Evolutionary conservation across 495 filamentous ascomycete species (phyloP).

Genomic region (Penicillium nucicola): DNA sequence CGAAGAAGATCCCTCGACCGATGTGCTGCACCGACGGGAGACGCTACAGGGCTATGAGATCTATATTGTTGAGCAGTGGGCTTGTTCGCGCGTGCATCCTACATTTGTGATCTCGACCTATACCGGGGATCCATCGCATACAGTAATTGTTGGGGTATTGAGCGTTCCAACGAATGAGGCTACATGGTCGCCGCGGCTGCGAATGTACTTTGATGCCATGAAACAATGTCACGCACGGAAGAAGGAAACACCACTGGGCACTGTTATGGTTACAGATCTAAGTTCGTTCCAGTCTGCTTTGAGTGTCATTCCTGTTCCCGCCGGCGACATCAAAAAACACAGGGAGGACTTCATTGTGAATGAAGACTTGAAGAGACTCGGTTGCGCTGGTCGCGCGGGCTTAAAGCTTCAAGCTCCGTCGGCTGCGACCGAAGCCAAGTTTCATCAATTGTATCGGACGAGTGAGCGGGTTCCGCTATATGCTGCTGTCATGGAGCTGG

Average conservation of each 20-base stretch:
- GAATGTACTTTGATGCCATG: constrained; percentile 82
- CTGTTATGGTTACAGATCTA: constrained; percentile 90
- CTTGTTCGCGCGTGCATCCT: constrained; percentile 83
- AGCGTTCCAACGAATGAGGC: constrained; percentile 79
- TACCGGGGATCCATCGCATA: constrained; percentile 80
- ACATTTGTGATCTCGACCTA: constrained; percentile 92
- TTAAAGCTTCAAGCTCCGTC: constrained; percentile 74
- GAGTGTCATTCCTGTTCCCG: constrained; percentile 84
- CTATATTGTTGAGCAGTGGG: constrained; percentile 98
- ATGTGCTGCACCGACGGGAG: constrained; percentile 66
- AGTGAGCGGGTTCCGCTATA: constrained; percentile 76
- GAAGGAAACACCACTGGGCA: constrained; percentile 79
- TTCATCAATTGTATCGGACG: constrained; percentile 83
- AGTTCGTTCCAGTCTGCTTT: constrained; percentile 84
- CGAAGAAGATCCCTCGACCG: constrained; percentile 78
- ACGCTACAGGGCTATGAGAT: constrained; percentile 82
- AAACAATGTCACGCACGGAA: constrained; percentile 75
- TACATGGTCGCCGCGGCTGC: constrained; percentile 73
- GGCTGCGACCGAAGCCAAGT: constrained; percentile 82
- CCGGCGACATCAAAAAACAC: constrained; percentile 79
- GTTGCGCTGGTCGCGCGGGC: constrained; percentile 85
- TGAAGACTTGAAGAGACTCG: constrained; percentile 87
- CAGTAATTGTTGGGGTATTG: constrained; percentile 74
- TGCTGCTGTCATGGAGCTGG: constrained; percentile 77
- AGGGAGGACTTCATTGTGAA: constrained; percentile 89